These are phyloP conservation scores for Aphanomyces stellatus DNA, from an alignment of 352 stramenopile genomes.

Conservation along the genomic window DNA sequence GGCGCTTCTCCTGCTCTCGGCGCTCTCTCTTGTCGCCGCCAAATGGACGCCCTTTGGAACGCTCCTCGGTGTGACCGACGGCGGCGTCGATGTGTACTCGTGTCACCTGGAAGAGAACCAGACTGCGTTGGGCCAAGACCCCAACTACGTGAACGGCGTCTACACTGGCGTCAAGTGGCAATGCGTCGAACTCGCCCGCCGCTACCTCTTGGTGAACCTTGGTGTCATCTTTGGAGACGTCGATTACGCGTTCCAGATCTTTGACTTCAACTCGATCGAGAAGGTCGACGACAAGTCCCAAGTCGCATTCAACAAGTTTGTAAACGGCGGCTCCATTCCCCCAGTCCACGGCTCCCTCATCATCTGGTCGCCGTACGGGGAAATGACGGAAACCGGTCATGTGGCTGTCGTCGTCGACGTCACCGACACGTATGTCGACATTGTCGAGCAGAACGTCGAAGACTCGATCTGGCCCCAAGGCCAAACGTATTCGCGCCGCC, in stretches of 20 bases:
- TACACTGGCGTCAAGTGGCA: constrained; percentile 18
- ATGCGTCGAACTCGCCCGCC: constrained; percentile 15
- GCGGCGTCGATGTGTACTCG: constrained; percentile 17
- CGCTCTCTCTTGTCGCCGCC: neutral
- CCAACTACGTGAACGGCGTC: constrained; percentile 13
- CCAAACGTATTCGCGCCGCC: constrained; percentile 11
- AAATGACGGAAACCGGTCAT: constrained; percentile 13
- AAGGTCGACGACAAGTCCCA: neutral
- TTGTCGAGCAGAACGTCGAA: constrained; percentile 19
- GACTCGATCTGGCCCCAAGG: constrained; percentile 15
- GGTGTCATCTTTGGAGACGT: constrained; percentile 14
- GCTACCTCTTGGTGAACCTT: constrained; percentile 14
- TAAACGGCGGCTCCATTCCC: constrained; percentile 1
- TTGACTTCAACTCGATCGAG: neutral
- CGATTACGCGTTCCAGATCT: constrained; percentile 20
- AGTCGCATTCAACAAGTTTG: neutral
- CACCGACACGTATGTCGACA: constrained; percentile 18
- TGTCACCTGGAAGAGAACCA: neutral
- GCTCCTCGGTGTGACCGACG: constrained; percentile 7
- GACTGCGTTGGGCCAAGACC: constrained; percentile 6
- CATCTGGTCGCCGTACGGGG: constrained; percentile 10
- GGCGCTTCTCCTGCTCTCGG: neutral
- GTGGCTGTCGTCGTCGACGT: constrained; percentile 15
- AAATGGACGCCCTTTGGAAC: constrained; percentile 16
- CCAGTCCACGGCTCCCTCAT: constrained; percentile 7